These are phyloP conservation scores for Cladophialophora immunda DNA, from an alignment of 2,329 filamentous ascomycete species.

Conservation along the genomic window DNA sequence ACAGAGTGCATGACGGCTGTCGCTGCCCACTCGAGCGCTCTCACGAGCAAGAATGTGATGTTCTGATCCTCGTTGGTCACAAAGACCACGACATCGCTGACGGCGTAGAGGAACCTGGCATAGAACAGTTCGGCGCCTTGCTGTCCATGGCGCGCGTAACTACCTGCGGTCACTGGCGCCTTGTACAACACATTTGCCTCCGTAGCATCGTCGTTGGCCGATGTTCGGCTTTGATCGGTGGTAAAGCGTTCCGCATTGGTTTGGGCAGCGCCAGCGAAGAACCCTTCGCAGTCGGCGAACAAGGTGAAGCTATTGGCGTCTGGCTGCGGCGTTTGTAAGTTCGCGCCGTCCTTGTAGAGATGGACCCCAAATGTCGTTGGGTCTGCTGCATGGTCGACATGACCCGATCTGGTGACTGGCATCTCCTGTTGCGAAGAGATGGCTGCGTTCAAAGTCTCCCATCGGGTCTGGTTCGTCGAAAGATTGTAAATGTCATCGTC, in stretches of 20 bases:
- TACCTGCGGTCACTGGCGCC: slow-evolving; percentile 6
- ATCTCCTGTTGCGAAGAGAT: slow-evolving; percentile 5
- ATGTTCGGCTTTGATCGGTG: not conserved
- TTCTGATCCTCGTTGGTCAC: slow-evolving; percentile 23
- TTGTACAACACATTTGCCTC: slow-evolving; percentile 18
- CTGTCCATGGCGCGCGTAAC: slow-evolving; percentile 13
- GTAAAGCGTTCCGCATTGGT: slow-evolving; percentile 17
- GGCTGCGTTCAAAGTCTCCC: slow-evolving; percentile 1
- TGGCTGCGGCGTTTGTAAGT: not conserved
- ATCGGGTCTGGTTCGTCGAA: slow-evolving; percentile 7
- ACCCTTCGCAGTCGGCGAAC: slow-evolving; percentile 20
- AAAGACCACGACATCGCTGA: slow-evolving; percentile 23
- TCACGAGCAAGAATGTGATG: slow-evolving; percentile 14
- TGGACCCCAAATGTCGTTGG: slow-evolving; percentile 19
- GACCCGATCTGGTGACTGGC: slow-evolving; percentile 18
- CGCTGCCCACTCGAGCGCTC: slow-evolving; percentile 19
- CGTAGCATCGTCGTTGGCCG: not conserved
- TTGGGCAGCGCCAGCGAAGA: slow-evolving; percentile 16
- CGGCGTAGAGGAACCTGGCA: slow-evolving; percentile 11
- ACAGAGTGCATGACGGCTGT: slow-evolving; percentile 15
- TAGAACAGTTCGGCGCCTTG: slow-evolving; percentile 15
- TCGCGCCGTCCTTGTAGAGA: slow-evolving; percentile 13
- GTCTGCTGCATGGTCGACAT: slow-evolving; percentile 13
- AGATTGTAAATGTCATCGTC: slow-evolving; percentile 1
- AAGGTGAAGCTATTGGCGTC: slow-evolving; percentile 6